Evolutionary conservation across 2,329 filamentous ascomycete genomes (phyloP), one percentile per base, ranked within the genome.

Genomic region (Colletotrichum sansevieriae): DNA sequence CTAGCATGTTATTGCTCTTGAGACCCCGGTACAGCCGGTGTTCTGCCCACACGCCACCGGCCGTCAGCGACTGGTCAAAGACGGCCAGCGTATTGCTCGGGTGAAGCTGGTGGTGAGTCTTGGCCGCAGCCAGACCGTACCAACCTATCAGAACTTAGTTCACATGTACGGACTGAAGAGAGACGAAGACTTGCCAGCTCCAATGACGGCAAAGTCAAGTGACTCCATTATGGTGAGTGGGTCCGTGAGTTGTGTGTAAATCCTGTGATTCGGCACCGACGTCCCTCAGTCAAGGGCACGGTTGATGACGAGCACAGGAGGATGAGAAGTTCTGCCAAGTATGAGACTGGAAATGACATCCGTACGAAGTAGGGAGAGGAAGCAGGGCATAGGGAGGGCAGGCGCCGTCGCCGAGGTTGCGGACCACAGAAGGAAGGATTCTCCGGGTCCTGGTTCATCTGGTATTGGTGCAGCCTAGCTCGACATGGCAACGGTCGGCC

Each of bases 1-100:
- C 91, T 11, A 90, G 77, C 76, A 93, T 85, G 74, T 94, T 94
- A 78, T 95, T 95, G 61, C 87, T 90, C 73, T 89, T 91, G 56
- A 95, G 83, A 1, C 88, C 89, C 0, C 89, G 87, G 75, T 94
- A 91, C 0, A 93, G 78, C 1, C 91, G 85, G 43, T 91, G 82
- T 64, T 87, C 82, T 9, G 89, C 86, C 92, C 92, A 95, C 15
- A 89, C 88, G 4, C 92, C 92, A 1, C 92, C 92, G 5, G 90
- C 74, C 0, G 86, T 86, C 12, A 82, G 76, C 11, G 83, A 82
- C 5, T 83, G 79, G 54, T 93, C 91, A 35, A 92, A 78, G 10
- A 93, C 75, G 1, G 84, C 78, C 25, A 92, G 75, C 2, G 83
- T 84, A 62, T 83, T 81, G n/a, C 81, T 75, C 1, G 90, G 90